These are phyloP conservation scores for Pseudocercospora eumusae DNA, from an alignment of 2,329 filamentous ascomycete species.

Conservation along the genomic window DNA sequence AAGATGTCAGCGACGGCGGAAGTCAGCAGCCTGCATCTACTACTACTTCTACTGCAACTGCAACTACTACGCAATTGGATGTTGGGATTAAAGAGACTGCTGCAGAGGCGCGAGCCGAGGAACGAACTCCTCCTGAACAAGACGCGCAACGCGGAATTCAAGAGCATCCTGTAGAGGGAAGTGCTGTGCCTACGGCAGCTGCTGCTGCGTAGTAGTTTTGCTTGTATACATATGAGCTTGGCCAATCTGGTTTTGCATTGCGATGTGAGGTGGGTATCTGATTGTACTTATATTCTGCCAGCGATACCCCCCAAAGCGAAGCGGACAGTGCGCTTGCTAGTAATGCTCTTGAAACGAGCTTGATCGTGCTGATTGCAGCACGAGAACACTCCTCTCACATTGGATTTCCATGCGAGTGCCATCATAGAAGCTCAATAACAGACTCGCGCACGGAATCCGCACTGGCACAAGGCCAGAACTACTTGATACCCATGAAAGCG, in stretches of 20 bases:
- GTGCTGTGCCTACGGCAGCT: not conserved
- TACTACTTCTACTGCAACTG: not conserved
- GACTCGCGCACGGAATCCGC: not conserved
- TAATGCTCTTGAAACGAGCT: not conserved
- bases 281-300: not conserved
- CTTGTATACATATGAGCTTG: not conserved
- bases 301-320: conserved; percentile 8
- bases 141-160: not conserved
- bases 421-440: not conserved
- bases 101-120: conserved; percentile 13
- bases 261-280: conserved; percentile 4
- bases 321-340: not conserved
- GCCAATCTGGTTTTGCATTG: not conserved
- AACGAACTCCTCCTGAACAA: not conserved
- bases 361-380: not conserved
- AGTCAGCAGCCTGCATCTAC: not conserved
- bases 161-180: not conserved
- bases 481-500: conserved; percentile 62
- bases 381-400: not conserved
- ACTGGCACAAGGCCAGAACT: conserved; percentile 25
- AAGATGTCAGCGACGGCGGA: conserved; percentile 13
- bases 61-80: conserved; percentile 10
- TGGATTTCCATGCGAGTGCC: not conserved
- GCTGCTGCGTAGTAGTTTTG: conserved; percentile 6
- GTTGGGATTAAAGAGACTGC: conserved; percentile 25